Conservation (phyloP, 1,139 yeast genomes). For the Groenewaldozyma sp. region DNA sequence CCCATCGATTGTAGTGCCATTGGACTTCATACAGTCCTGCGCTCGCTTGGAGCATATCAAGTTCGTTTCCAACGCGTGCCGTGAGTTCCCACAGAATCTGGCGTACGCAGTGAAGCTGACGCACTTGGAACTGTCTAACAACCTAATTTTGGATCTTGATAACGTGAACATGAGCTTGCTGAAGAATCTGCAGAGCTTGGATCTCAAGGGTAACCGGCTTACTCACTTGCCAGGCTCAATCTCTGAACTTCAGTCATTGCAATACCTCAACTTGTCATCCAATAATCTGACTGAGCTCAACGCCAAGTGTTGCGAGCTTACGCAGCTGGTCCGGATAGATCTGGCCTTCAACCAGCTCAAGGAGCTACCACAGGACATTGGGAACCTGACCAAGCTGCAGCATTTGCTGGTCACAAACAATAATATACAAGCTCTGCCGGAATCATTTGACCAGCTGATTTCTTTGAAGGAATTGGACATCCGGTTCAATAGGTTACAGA, state of each 20-base stretch:
- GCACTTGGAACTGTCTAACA: constrained; percentile 50
- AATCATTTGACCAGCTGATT: constrained; percentile 41
- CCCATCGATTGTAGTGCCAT: constrained; percentile 75
- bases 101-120: constrained; percentile 59
- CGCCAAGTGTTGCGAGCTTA: constrained; percentile 53
- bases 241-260: constrained; percentile 46
- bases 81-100: constrained; percentile 64
- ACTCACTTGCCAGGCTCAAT: constrained; percentile 55
- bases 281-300: constrained; percentile 68
- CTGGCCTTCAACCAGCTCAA: constrained; percentile 71
- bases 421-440: constrained; percentile 49
- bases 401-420: constrained; percentile 72
- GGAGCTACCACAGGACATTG: constrained; percentile 52
- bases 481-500: constrained; percentile 60
- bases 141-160: constrained; percentile 26
- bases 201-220: constrained; percentile 64
- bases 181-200: constrained; percentile 22
- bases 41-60: constrained; percentile 57
- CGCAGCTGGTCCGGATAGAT: constrained; percentile 58
- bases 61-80: constrained; percentile 66
- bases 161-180: constrained; percentile 25
- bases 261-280: constrained; percentile 64
- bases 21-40: constrained; percentile 80
- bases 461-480: constrained; percentile 69
- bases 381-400: constrained; percentile 49